phyloP scores from a whole-genome alignment of 2,329 filamentous ascomycete genomes.

The Cladosporium sp. region DNA sequence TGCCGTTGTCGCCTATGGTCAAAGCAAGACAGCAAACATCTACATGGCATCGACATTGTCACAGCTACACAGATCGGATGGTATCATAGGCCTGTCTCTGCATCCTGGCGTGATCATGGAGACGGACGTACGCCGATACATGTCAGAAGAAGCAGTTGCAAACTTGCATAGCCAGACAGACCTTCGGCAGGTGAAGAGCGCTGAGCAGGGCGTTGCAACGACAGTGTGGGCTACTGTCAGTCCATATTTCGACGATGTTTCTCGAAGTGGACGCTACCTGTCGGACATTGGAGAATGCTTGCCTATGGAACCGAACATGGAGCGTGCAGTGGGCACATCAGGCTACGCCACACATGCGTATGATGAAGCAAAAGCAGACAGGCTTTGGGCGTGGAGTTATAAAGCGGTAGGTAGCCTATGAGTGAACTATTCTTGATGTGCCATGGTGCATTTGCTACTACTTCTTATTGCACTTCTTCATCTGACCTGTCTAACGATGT shows the following conservation, averaged over 20 bases:
- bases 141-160: constrained; percentile 4
- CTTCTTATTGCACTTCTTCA: not conserved
- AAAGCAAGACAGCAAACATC: constrained; percentile 57
- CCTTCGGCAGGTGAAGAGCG: not conserved
- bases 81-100: constrained; percentile 48
- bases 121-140: not conserved
- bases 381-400: not conserved
- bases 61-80: constrained; percentile 46
- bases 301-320: not conserved
- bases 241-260: not conserved
- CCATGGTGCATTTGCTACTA: not conserved
- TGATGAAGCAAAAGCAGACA: not conserved
- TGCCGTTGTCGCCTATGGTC: constrained; percentile 46
- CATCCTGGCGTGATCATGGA: constrained; percentile 41
- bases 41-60: constrained; percentile 56
- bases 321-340: not conserved
- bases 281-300: not conserved
- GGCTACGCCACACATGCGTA: not conserved
- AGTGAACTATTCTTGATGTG: not conserved
- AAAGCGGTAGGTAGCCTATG: not conserved
- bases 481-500: too few species aligned
- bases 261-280: not conserved
- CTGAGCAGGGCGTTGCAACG: constrained; percentile 54
- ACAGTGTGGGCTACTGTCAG: constrained; percentile 47
- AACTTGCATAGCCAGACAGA: not conserved